Percentiles rank a stretch among this genome's conserved stretches.
These are phyloP conservation scores for Amyloporia xantha DNA, from an alignment of 768 basidiomycete genomes.

Conservation along the genomic window DNA sequence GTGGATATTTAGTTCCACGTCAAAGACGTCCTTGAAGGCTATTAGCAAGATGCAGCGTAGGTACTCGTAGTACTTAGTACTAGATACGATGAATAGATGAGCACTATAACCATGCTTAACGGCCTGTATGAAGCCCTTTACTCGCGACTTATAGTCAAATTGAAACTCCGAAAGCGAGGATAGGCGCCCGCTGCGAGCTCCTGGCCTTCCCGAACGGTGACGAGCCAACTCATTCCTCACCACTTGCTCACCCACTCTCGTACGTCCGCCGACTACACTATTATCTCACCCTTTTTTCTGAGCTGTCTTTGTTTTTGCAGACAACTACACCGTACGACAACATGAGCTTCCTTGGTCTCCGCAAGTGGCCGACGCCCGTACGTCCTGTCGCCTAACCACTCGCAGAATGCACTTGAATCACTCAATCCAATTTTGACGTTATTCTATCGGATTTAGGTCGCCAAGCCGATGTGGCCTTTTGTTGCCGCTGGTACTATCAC, in stretches of 20 bases:
- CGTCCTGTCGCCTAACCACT: conserved; percentile 25
- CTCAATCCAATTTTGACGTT: not conserved
- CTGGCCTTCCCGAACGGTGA: not conserved
- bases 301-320: not conserved
- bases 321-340: not conserved
- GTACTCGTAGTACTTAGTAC: not conserved
- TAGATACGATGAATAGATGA: not conserved
- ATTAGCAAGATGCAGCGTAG: too few relatives aligned
- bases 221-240: not conserved
- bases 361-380: conserved; percentile 77
- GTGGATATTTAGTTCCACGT: too few relatives aligned
- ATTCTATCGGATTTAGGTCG: conserved; percentile 38
- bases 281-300: too few relatives aligned
- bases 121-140: too few relatives aligned
- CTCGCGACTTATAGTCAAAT: too few relatives aligned
- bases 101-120: too few relatives aligned
- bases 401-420: not conserved
- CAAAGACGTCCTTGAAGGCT: too few relatives aligned
- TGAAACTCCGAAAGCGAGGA: not conserved
- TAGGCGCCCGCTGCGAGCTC: not conserved
- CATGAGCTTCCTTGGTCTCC: conserved; percentile 75
- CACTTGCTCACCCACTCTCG: not conserved
- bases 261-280: too few relatives aligned
- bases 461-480: conserved; percentile 78
- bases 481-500: conserved; percentile 58